These are phyloP conservation scores for Basidiobolus meristosporus DNA, from an alignment of 371 early-diverging fungal species.

Conservation along the genomic window DNA sequence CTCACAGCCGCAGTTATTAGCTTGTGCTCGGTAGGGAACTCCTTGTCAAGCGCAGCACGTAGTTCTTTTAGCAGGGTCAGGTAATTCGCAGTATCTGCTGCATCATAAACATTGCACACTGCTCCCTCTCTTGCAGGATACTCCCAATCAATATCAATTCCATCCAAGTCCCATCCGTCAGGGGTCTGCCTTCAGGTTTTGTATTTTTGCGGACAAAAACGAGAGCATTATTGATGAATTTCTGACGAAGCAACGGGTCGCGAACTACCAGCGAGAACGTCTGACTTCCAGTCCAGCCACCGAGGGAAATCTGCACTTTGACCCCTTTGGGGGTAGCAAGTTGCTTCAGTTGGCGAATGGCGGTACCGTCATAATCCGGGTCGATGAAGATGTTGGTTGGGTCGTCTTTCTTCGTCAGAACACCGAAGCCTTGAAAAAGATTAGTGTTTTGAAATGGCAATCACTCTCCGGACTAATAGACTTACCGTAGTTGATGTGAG, in stretches of 20 bases:
- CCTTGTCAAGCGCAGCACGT: conserved; percentile 34
- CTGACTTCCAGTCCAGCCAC: no score
- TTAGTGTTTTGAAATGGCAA: no score
- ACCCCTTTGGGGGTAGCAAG: no score
- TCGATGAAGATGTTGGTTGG: conserved; percentile 30
- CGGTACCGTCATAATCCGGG: no score
- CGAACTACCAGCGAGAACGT: no score
- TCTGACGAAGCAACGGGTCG: no score
- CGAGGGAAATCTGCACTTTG: no score
- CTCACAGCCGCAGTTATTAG: no score
- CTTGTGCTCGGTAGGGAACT: no score
- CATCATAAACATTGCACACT: conserved; percentile 33
- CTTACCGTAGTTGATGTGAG: conserved; percentile 12
- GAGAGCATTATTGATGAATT: no score
- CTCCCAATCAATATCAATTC: conserved; percentile 44
- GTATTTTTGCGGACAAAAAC: no score
- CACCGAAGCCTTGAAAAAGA: conserved; percentile 4
- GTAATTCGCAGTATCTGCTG: conserved; percentile 32
- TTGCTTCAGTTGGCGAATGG: no score
- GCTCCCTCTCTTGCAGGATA: conserved; percentile 51
- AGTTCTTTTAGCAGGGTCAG: conserved; percentile 37
- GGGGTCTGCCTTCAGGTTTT: background rate
- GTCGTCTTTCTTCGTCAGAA: conserved; percentile 12
- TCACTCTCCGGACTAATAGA: background rate
- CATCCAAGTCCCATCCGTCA: conserved; percentile 29